Base-by-base conservation (phyloP, 2,329 filamentous ascomycete species). In the Arthrobotrys entomopaga region DNA sequence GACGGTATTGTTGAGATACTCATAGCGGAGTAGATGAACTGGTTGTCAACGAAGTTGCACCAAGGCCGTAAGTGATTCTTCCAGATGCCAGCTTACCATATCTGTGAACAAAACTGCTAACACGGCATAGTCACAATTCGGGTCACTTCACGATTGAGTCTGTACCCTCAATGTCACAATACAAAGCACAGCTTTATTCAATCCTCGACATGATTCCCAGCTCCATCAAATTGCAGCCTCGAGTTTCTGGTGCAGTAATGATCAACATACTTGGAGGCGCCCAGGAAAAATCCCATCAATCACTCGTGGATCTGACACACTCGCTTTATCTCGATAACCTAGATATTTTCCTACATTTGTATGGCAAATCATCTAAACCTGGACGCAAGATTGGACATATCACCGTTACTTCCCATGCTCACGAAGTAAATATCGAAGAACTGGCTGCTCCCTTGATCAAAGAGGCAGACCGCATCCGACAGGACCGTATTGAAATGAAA, bases 31-130 rank as follows among this genome's bases (percentile, higher is more conserved):
- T 43, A 58, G 54, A 48, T 70, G 84, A 84, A 0, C 85, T 97
- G 1, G 83, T 96, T 69, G 86, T 97, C 78, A 97, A 96, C 81
- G 93, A 97, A 82, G 90, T 96, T 76, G 92, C 92, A 0, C 92
- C 91, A 11, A 86, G 92, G 43, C 87, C 88, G 58, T 58, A 46
- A 22, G 54, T 58, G 22, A 13, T 56, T 56, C 16, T 38, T 40
- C 19, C 2, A 19, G 5, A 1, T 50, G 4, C 46, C 20, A 6
- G 7, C n/a, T 19, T 50, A 20, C 1, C 20, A 50, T 19, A 8
- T 22, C 20, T 10, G 6, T 34, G 29, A 6, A 34, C 29, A 34
- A 10, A 10, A 34, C 10, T 34, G 29, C 10, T 34, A 34, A 34
- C 10, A 10, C 22, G 13, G 1, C 13, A 22, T 58, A 58, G 54